Conservation (phyloP, 2,329 filamentous ascomycete genomes). For the Penicillium sp. region DNA sequence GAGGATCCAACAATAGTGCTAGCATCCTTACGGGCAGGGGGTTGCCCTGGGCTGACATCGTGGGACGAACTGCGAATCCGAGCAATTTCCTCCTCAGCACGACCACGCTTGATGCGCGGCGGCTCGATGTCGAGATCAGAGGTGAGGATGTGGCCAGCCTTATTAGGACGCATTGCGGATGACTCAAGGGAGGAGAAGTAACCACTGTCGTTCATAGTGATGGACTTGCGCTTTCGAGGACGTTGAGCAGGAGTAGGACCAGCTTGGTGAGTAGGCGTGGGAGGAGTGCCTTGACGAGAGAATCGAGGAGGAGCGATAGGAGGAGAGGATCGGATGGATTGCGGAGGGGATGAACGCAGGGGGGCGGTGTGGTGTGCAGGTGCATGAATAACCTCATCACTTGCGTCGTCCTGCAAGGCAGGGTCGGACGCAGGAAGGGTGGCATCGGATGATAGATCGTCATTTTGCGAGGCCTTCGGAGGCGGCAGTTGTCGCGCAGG, state of each 20-base stretch:
- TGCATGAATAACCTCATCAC: constrained; percentile 47
- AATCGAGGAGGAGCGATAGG: constrained; percentile 67
- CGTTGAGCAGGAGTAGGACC: constrained; percentile 67
- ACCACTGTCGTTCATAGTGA: constrained; percentile 87
- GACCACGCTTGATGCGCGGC: constrained; percentile 81
- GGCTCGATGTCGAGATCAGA: constrained; percentile 75
- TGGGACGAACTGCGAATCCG: constrained; percentile 90
- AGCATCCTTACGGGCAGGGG: constrained; percentile 47
- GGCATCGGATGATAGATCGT: constrained; percentile 75
- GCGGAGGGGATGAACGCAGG: constrained; percentile 54
- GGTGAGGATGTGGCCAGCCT: constrained; percentile 67
- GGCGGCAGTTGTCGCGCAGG: constrained; percentile 20
- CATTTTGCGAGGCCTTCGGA: constrained; percentile 32
- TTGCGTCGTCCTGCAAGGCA: constrained; percentile 58
- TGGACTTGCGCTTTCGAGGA: constrained; percentile 75
- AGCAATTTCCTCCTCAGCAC: constrained; percentile 94
- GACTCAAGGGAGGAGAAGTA: constrained; percentile 97
- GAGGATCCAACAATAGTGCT: constrained; percentile 63
- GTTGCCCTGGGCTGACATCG: constrained; percentile 73
- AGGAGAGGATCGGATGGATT: constrained; percentile 83
- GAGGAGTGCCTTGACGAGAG: constrained; percentile 68
- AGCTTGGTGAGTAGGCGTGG: constrained; percentile 67
- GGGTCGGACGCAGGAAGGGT: constrained; percentile 75
- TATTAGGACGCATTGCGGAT: constrained; percentile 76
- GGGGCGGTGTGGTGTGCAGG: constrained; percentile 30